Evolutionary conservation across 2,329 filamentous ascomycete genomes (phyloP).

Genomic region (Colletotrichum australisinense): DNA sequence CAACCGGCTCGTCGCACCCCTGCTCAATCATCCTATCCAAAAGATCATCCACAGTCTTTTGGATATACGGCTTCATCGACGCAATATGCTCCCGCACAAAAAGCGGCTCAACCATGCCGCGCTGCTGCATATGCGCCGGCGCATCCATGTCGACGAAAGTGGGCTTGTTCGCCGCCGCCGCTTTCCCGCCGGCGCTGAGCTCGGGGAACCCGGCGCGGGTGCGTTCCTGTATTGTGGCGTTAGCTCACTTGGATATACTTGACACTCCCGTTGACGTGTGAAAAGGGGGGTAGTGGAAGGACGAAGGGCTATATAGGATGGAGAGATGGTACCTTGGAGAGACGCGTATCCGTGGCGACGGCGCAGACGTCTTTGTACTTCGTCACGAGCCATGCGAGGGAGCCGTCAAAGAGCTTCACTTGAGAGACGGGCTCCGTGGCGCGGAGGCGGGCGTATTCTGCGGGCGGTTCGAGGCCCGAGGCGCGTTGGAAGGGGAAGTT

Average conservation of each 20-base stretch:
- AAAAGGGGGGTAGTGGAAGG: no score
- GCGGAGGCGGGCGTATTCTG: slow-evolving; percentile 56
- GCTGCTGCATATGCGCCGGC: slow-evolving; percentile 58
- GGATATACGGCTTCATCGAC: slow-evolving; percentile 56
- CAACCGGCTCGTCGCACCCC: slow-evolving; percentile 52
- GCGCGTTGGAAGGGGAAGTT: slow-evolving; percentile 53
- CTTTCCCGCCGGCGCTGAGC: slow-evolving; percentile 57
- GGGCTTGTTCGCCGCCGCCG: slow-evolving; percentile 59
- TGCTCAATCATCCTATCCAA: slow-evolving; percentile 51
- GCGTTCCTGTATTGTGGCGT: slow-evolving; percentile 44
- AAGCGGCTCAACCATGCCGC: slow-evolving; percentile 57
- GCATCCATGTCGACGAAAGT: slow-evolving; percentile 65
- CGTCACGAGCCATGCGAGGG: slow-evolving; percentile 57
- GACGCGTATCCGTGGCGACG: slow-evolving; percentile 55
- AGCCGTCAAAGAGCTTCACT: slow-evolving; percentile 60
- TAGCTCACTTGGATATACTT: not conserved
- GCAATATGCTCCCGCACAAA: slow-evolving; percentile 54
- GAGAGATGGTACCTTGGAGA: slow-evolving; percentile 64
- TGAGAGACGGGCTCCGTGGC: slow-evolving; percentile 55
- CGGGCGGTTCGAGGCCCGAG: slow-evolving; percentile 52
- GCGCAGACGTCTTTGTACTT: slow-evolving; percentile 59
- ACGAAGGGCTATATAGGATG: no score
- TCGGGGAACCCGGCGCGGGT: slow-evolving; percentile 58
- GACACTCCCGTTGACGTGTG: no score
- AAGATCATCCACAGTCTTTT: slow-evolving; percentile 56